These are phyloP conservation scores for Mycothermus thermophilus DNA, from an alignment of 495 filamentous ascomycete genomes.

Conservation along the genomic window DNA sequence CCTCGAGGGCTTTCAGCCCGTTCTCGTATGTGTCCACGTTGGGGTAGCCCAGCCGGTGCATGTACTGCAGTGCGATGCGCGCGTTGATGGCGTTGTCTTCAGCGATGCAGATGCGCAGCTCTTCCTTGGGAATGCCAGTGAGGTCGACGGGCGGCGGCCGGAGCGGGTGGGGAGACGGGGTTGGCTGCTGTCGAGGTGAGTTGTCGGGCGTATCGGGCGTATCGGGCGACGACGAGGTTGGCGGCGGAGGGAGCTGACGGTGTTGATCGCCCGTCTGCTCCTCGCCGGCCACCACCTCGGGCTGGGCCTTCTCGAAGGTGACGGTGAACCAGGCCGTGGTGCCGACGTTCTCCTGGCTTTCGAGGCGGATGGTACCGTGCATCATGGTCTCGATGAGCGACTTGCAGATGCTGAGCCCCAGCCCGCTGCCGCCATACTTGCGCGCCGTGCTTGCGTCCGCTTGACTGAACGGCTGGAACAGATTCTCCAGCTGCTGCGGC, in stretches of 20 bases:
- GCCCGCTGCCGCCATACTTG: constrained; percentile 80
- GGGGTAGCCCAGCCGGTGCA: constrained; percentile 66
- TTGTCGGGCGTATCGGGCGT: constrained; percentile 8
- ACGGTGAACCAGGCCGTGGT: constrained; percentile 80
- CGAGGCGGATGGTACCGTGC: constrained; percentile 67
- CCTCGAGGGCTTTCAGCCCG: constrained; percentile 73
- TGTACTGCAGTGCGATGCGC: constrained; percentile 81
- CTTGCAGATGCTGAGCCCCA: constrained; percentile 88
- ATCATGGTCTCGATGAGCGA: constrained; percentile 87
- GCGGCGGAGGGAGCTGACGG: constrained; percentile 15
- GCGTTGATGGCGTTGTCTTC: constrained; percentile 90
- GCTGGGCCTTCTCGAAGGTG: constrained; percentile 60
- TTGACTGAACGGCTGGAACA: constrained; percentile 86
- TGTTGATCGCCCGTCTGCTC: no score
- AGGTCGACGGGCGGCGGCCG: constrained; percentile 45
- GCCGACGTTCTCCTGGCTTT: constrained; percentile 58
- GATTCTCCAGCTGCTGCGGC: constrained; percentile 61
- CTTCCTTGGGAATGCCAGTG: constrained; percentile 53
- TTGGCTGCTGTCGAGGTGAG: neutral
- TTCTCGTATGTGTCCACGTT: constrained; percentile 72
- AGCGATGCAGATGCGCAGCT: constrained; percentile 75
- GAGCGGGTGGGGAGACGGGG: neutral
- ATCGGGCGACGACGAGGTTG: neutral
- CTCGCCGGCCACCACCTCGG: constrained; percentile 38
- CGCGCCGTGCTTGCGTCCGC: constrained; percentile 76